A percentile compares a stretch with the other conserved stretches of the same genome.
phyloP scores from a whole-genome alignment of 1,284 basidiomycete genomes.

The Rhodotorula sp. region DNA sequence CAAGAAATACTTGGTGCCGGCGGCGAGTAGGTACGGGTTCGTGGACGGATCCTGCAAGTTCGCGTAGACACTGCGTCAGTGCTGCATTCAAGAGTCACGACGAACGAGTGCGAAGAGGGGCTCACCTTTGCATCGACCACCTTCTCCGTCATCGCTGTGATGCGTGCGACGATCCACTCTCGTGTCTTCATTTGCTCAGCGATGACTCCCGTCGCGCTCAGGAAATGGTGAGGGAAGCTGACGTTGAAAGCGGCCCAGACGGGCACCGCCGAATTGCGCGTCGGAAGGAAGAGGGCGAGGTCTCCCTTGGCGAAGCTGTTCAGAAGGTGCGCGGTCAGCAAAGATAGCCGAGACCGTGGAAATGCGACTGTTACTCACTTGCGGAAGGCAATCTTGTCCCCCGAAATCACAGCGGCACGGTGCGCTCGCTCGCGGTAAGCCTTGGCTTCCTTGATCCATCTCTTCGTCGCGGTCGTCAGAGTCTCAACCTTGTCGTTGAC shows the following conservation, averaged over 20 bases:
- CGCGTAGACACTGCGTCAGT: background rate
- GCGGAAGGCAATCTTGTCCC: conserved; percentile 86
- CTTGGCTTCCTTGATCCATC: conserved; percentile 95
- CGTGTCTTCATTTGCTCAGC: conserved; percentile 63
- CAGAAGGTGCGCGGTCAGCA: background rate
- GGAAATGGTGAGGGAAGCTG: conserved; percentile 91
- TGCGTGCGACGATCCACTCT: conserved; percentile 51
- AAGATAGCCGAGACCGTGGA: rapidly evolving
- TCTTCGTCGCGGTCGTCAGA: conserved; percentile 71
- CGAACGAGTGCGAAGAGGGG: background rate
- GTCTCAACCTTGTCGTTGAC: conserved; percentile 66
- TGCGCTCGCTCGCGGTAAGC: conserved; percentile 87
- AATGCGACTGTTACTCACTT: conserved; percentile 53
- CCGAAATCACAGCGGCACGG: conserved; percentile 42
- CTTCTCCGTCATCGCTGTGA: conserved; percentile 49
- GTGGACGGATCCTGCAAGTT: conserved; percentile 26
- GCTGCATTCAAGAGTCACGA: background rate
- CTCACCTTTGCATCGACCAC: conserved; percentile 46
- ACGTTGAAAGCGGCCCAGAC: conserved; percentile 97
- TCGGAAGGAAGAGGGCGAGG: conserved; percentile 91
- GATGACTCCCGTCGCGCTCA: conserved; percentile 78
- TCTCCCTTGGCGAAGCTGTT: conserved; percentile 78
- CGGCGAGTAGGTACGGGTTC: conserved; percentile 35
- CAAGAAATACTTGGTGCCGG: conserved; percentile 38
- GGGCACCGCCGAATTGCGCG: conserved; percentile 84